A percentile compares a stretch with the other conserved stretches of the same genome.
Evolutionary conservation across 495 filamentous ascomycete species (phyloP).

Genomic region (Penicillium macrosclerotiorum): DNA sequence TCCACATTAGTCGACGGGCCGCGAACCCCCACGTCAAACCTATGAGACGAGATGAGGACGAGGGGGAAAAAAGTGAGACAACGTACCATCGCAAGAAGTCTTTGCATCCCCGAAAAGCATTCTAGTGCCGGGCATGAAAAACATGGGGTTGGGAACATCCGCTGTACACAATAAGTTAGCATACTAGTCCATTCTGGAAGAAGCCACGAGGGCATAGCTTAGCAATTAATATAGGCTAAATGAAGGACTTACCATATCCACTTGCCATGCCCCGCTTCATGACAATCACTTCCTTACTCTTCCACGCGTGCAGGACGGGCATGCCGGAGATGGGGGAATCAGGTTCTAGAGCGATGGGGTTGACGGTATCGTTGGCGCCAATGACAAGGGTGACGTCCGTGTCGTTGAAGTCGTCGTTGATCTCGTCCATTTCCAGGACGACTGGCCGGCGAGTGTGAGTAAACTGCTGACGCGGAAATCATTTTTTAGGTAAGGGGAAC

Average conservation of each 20-base stretch:
- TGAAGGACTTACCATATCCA: constrained; percentile 62
- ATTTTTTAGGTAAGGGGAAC: constrained; percentile 5
- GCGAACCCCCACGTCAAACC: no score
- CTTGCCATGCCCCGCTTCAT: constrained; percentile 83
- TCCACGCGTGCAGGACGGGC: constrained; percentile 84
- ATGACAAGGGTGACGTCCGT: constrained; percentile 85
- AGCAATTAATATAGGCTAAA: not conserved
- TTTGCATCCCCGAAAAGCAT: constrained; percentile 88
- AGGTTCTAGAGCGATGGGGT: constrained; percentile 76
- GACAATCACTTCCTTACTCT: constrained; percentile 83
- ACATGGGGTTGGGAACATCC: constrained; percentile 85
- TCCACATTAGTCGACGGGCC: constrained; percentile 2
- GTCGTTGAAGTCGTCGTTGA: constrained; percentile 81
- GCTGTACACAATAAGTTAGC: no score
- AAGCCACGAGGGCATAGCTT: not conserved
- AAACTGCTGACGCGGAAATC: no score
- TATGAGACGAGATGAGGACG: not conserved
- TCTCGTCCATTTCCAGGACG: constrained; percentile 86
- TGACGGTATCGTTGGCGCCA: constrained; percentile 83
- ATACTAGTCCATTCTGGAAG: no score
- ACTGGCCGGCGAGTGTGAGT: constrained; percentile 34
- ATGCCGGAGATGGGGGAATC: constrained; percentile 79
- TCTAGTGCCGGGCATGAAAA: constrained; percentile 77
- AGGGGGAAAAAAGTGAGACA: not conserved
- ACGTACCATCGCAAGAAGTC: constrained; percentile 66